Base-by-base conservation (phyloP, 108 stramenopile genomes). In the Conticribra guillardii region DNA sequence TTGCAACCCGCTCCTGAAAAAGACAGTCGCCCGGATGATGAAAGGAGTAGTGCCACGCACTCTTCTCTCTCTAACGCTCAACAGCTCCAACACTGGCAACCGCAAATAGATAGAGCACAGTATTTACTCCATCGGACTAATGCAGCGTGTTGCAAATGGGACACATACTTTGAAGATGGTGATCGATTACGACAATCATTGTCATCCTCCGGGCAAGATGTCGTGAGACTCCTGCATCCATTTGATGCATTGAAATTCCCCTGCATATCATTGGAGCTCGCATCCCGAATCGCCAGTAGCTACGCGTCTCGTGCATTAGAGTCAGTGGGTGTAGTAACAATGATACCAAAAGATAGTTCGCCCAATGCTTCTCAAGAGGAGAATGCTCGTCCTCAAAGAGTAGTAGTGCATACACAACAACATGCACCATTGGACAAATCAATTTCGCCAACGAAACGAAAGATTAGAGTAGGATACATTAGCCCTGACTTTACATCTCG, bases 401-500 rank as follows among this genome's bases (percentile, higher is more conserved):
- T 45, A 11, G 37, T 46, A 0, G 58, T 59, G 14, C 59, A 65
- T 1, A 60, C 48, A 22, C 49, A 66, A 50, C 21, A 37, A 18
- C 2, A n/a, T 3, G 17, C 23, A 55, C 37, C 58, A 30, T 47
- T 57, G 51, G 22, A 53, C 55, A 58, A 61, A 28, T 23, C 56
- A 44, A 45, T 48, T 52, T 29, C 54, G 15, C 23, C n/a, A n/a
- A n/a, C n/a, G n/a, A n/a, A 54, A 24, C 49, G 55, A 51, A 76
- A 67, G 53, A 73, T 87, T 18, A 58, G 81, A 24, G 57, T 95
- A 14, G 93, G 92, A 8, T 96, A 95, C 69, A 75, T 95, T 8
- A 83, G 82, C 52, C 83, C 87, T 24, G 92, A 96, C 66, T 91
- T 96, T 24, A 87, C 83, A 47, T 87, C 87, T 4, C 84, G 83